phyloP scores from a whole-genome alignment of 352 stramenopile species.

The Globisporangium nagaii region DNA sequence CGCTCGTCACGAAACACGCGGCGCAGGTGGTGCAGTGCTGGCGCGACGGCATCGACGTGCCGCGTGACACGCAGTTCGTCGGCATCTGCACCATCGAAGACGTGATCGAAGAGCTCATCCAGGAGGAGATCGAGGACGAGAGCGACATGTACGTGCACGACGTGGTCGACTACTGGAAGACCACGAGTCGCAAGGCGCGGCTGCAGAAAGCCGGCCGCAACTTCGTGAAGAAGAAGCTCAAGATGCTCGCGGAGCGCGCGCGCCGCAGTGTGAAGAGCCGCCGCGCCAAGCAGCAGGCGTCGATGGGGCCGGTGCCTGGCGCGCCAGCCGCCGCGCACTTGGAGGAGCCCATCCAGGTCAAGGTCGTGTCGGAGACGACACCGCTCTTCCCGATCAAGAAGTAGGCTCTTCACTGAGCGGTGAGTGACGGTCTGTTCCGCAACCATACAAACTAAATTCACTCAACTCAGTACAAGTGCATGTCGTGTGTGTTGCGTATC shows the following conservation, averaged over 20 bases:
- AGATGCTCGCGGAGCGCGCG: slow-evolving; percentile 45
- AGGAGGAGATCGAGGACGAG: slow-evolving; percentile 90
- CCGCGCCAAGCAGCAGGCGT: slow-evolving; percentile 1
- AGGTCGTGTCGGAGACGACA: slow-evolving; percentile 25
- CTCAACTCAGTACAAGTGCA: no score
- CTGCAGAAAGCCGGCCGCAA: slow-evolving; percentile 24
- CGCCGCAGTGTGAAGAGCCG: slow-evolving; percentile 37
- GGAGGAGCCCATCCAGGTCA: slow-evolving; percentile 26
- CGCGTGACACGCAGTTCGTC: slow-evolving; percentile 48
- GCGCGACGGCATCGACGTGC: slow-evolving; percentile 35
- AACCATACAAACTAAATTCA: no score
- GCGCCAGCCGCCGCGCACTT: slow-evolving; percentile 3
- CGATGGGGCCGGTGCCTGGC: not conserved
- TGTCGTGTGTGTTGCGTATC: no score
- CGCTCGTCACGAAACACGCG: slow-evolving; percentile 62
- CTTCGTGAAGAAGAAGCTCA: slow-evolving; percentile 50
- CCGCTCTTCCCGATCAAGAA: slow-evolving; percentile 15
- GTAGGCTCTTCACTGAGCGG: no score
- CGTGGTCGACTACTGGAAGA: slow-evolving; percentile 53
- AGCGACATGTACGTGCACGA: slow-evolving; percentile 62
- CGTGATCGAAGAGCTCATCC: slow-evolving; percentile 87
- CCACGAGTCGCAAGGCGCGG: slow-evolving; percentile 27
- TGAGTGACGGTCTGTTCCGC: no score
- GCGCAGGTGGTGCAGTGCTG: slow-evolving; percentile 47
- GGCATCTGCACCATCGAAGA: slow-evolving; percentile 91